Evolutionary conservation across 2,329 filamentous ascomycete species (phyloP), one percentile per base, ranked within the genome.

Genomic region (Penicillium sp.): DNA sequence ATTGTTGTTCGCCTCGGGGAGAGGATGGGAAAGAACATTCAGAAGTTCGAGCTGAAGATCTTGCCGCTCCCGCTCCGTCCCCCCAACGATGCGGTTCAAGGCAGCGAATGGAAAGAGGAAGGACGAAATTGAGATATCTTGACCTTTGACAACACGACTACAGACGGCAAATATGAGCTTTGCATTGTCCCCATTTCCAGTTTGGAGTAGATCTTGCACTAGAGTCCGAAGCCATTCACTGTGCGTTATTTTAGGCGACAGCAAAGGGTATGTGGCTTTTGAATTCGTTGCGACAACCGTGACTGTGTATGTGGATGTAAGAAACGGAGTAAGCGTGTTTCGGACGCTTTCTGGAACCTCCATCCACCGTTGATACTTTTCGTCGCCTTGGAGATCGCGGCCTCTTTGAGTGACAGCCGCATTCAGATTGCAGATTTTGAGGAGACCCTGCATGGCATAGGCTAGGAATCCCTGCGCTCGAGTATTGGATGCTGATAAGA

Each of bases 361-460:
- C 42, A 88, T 80, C 92, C 93, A 99, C 73, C 91, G 90, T 58
- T 85, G 81, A 70, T 89, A 90, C 28, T 89, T 84, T 3, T 85
- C 82, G 52, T 84, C 84, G 11, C 83, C 82, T 30, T 87, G 84
- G 22, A 83, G 80, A 52, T 82, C 79, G 40, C 84, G 81, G 42
- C 82, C 80, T 48, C 83, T 80, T 19, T 83, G 75, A 33, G 79
- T 79, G 42, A 83, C 79, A 22, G 82, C 85, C 11, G 84, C 80
- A 60, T 83, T 87, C 70, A 97, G 88, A 30, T 90, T 88, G 70
- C 90, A 92, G 66, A 89, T 87, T 48, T 89, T 88, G 3, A 98
- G 83, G 43, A 98, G 83, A 70, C 96, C 90, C 76, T 99, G 95
- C 88, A 99, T 97, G 1, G 90, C 91, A 76, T 91, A 99, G 1